phyloP scores from a whole-genome alignment of 169 alveolate species.

The Plasmodium vivax region DNA sequence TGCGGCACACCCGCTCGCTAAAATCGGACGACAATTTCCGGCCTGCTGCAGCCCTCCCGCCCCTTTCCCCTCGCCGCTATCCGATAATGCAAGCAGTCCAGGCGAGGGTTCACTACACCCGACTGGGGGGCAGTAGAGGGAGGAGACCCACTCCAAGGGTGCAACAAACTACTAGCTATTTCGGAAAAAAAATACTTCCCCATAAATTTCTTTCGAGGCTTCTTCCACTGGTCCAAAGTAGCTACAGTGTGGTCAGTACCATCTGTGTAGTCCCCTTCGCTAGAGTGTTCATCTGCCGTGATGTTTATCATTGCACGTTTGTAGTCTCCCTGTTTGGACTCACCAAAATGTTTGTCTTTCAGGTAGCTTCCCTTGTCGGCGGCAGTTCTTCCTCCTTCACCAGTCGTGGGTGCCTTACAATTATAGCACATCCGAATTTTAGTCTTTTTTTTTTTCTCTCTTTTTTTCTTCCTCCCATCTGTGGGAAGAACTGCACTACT shows the following conservation, averaged over 20 bases:
- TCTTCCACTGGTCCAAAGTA: not conserved
- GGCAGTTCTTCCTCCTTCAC: not conserved
- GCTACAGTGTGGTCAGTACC: not conserved
- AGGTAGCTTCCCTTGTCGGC: not conserved
- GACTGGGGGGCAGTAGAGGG: not conserved
- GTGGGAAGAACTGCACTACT: not conserved
- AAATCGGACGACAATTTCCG: constrained; percentile 53
- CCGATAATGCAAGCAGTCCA: not conserved
- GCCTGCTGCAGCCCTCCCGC: not conserved
- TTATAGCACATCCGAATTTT: not conserved
- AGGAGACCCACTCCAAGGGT: not conserved
- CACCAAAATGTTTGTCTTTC: not conserved
- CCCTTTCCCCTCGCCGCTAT: not conserved
- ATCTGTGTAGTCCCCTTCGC: constrained; percentile 1
- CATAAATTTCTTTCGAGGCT: constrained; percentile 49
- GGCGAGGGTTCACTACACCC: not conserved
- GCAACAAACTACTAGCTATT: constrained; percentile 21
- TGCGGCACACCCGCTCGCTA: not conserved
- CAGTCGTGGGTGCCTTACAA: not conserved
- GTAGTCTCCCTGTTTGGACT: constrained; percentile 1
- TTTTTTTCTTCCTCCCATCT: not conserved
- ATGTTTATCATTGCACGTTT: constrained; percentile 9
- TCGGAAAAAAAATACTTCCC: constrained; percentile 66
- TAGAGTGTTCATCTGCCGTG: not conserved
- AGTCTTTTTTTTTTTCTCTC: not conserved